Evolutionary conservation across 306 rosid genomes (phyloP).

Genomic region (Lablab purpureus): DNA sequence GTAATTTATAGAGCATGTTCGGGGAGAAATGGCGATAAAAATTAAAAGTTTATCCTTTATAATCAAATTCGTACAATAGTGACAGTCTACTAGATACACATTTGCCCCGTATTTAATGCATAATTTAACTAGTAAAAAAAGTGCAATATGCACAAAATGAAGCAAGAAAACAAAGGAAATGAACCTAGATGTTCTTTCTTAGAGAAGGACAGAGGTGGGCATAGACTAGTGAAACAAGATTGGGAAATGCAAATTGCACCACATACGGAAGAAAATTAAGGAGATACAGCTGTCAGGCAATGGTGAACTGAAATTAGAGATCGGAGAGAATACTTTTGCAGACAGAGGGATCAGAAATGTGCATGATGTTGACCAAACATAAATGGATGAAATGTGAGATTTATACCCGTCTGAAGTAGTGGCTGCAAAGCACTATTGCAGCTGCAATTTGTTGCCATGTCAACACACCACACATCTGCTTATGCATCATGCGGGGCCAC

Average conservation of each 20-base stretch:
- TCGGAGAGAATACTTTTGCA: neutral
- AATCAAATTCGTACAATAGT: neutral
- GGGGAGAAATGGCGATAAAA: neutral
- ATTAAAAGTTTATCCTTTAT: neutral
- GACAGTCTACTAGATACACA: neutral
- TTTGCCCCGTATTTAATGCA: neutral
- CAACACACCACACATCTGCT: neutral
- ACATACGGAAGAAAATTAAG: neutral
- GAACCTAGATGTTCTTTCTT: neutral
- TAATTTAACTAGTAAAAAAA: neutral
- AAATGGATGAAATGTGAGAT: neutral
- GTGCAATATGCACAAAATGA: neutral
- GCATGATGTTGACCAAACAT: neutral
- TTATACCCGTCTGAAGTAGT: constrained; percentile 12
- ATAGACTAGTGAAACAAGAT: neutral
- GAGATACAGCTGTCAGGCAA: neutral
- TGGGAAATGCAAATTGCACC: neutral
- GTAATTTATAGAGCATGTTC: neutral
- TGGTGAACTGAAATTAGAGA: neutral
- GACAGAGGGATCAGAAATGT: neutral
- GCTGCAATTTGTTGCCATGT: constrained; percentile 17
- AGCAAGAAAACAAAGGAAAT: neutral
- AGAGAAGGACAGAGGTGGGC: neutral
- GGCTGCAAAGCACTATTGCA: neutral
- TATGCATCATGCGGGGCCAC: constrained; percentile 3